Evolutionary conservation across 441 rosid genomes (phyloP).

Genomic region (Populus hybrid): DNA sequence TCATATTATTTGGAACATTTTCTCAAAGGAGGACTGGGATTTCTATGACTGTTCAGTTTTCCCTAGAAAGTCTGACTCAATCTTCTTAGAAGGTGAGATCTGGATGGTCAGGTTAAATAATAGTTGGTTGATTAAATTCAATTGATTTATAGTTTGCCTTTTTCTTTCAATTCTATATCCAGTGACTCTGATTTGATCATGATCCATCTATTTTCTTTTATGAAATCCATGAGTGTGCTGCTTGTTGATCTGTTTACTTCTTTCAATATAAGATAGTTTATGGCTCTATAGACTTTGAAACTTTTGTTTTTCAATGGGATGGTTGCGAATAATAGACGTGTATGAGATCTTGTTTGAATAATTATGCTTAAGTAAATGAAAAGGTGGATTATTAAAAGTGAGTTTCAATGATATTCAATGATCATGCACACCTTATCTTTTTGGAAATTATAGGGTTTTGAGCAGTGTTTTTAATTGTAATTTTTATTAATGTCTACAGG

Average conservation of each 20-base stretch:
- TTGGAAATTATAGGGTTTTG: neutral
- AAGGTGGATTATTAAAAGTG: neutral
- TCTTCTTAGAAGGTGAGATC: constrained; percentile 17
- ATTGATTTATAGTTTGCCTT: neutral
- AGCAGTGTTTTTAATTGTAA: neutral
- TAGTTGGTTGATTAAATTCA: constrained; percentile 5
- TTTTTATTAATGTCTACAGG: constrained; percentile 13
- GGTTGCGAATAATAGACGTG: neutral
- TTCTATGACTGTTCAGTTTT: neutral
- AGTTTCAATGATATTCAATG: neutral
- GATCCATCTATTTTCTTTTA: neutral
- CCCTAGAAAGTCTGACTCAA: neutral
- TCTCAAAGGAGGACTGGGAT: neutral
- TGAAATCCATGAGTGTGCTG: neutral
- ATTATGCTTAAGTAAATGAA: neutral
- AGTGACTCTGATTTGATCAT: neutral
- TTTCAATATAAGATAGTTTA: neutral
- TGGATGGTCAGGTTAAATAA: constrained; percentile 19
- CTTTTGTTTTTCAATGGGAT: neutral
- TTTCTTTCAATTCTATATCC: neutral
- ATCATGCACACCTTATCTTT: neutral
- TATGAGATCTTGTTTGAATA: neutral
- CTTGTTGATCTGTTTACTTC: neutral
- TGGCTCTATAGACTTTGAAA: neutral
- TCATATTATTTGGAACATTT: neutral